Evolutionary conservation across 805 yeast species (phyloP), one percentile per base, ranked within the genome.

Genomic region (Cyberlindnera xylosilytica): DNA sequence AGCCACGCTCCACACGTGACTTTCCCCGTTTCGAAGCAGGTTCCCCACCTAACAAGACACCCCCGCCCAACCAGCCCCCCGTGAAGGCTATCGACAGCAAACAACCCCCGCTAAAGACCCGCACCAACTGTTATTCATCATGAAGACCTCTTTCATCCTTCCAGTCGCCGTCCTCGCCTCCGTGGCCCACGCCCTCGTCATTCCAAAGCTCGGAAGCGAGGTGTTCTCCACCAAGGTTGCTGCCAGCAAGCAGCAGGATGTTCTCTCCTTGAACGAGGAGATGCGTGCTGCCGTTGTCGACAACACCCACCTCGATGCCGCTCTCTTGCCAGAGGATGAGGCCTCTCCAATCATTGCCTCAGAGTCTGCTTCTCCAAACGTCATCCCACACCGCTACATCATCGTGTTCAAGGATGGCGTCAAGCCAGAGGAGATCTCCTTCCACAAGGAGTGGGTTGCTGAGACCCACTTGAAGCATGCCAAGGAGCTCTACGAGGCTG

Each of bases 351-450:
- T 83, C 30, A 54, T 78, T 46, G 24, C 36, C 12, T 59, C 73
- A 29, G 68, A 65, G 36, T 48, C 66, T 23, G 75, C 74, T 38
- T 56, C 61, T 11, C 62, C 69, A 39, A 73, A 76, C 44, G 51
- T 74, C 35, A 76, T 84, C 53, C 82, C 89, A 28, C 74, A 84
- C 69, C 81, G 83, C 57, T 93, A 88, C 71, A 90, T 93, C 51
- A 70, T 93, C 53, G 89, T 90, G 38, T 81, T 91, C 70, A 89
- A 88, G 70, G 76, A 78, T 41, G 77, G 70, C 40, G 70, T 80
- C 26, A 57, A 74, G 18, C 64, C 73, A 20, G 77, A 77, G 28
- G 77, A 76, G 46, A 68, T 76, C 24, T 68, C 70, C 31, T 74
- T 78, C 72, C 96, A 90, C 70, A 73, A 74, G 58, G 75, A 77